Evolutionary conservation across 2,329 filamentous ascomycete genomes (phyloP).

Genomic region (Sporothrix dimorphospora): DNA sequence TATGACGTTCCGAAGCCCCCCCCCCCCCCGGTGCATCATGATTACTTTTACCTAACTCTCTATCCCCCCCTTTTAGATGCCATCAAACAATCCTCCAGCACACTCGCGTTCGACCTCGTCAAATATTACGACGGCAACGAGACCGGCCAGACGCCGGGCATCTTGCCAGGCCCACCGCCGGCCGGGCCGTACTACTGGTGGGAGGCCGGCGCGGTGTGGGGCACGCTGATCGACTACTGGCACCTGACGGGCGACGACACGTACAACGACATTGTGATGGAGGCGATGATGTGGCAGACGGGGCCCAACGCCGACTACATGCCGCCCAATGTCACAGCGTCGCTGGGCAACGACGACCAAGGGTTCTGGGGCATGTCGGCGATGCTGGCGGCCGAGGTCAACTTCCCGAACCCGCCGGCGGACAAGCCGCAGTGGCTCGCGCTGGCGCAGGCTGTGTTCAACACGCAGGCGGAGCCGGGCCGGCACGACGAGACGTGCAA

Average conservation of each 20-base stretch:
- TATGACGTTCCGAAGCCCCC: background rate
- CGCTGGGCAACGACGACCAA: constrained; percentile 62
- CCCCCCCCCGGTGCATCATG: background rate
- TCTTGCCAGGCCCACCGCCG: constrained; percentile 40
- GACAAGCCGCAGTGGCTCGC: constrained; percentile 53
- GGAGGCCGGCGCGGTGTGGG: constrained; percentile 39
- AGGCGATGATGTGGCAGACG: constrained; percentile 52
- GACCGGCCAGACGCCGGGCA: constrained; percentile 37
- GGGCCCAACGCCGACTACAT: constrained; percentile 54
- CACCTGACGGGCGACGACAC: constrained; percentile 49
- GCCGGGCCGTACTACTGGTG: constrained; percentile 43
- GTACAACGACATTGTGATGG: constrained; percentile 54
- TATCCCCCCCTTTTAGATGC: constrained; percentile 25
- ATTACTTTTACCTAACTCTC: background rate
- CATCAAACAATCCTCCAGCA: constrained; percentile 34
- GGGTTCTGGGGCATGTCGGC: constrained; percentile 61
- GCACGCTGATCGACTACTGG: constrained; percentile 46
- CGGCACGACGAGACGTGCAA: constrained; percentile 60
- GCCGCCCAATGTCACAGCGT: constrained; percentile 49
- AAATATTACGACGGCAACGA: constrained; percentile 41
- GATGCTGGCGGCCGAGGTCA: constrained; percentile 58
- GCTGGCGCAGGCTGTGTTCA: constrained; percentile 61
- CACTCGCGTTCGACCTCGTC: constrained; percentile 40
- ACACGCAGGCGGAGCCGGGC: constrained; percentile 49
- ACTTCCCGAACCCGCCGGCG: constrained; percentile 51